These are phyloP conservation scores for Eucommia ulmoides DNA, from an alignment of 257 asterid genomes.

Conservation along the genomic window DNA sequence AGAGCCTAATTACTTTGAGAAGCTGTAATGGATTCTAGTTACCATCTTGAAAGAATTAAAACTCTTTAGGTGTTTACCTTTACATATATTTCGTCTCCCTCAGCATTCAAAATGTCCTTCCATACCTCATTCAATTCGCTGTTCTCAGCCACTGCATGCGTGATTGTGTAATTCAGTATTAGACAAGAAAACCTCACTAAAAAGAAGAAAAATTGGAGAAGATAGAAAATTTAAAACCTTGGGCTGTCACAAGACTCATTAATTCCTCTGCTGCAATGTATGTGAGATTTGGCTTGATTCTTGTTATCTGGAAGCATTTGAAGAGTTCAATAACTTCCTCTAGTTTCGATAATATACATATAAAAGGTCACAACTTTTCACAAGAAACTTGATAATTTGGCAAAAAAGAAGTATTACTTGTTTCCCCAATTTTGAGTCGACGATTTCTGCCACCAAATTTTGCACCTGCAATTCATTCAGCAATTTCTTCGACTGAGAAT, in stretches of 20 bases:
- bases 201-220: background rate
- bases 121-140: constrained; percentile 83
- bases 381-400: constrained; percentile 3
- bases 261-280: constrained; percentile 87
- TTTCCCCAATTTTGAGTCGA: constrained; percentile 85
- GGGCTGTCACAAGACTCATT: constrained; percentile 99
- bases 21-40: no score
- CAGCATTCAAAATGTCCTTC: constrained; percentile 85
- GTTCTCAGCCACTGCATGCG: constrained; percentile 66
- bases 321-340: background rate
- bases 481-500: no score
- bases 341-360: no score
- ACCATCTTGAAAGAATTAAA: no score
- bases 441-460: constrained; percentile 85
- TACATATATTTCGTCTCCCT: constrained; percentile 91
- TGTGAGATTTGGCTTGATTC: constrained; percentile 80
- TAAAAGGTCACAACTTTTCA: background rate
- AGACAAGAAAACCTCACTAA: background rate
- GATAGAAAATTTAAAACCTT: constrained; percentile 33
- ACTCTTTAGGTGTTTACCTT: constrained; percentile 62
- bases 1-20: no score
- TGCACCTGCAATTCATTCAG: constrained; percentile 48
- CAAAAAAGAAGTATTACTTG: constrained; percentile 36
- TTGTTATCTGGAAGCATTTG: constrained; percentile 37
- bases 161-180: background rate